Evolutionary conservation across 1,284 basidiomycete genomes (phyloP), one percentile per base, ranked within the genome.

Genomic region (Apiotrichum sp.): DNA sequence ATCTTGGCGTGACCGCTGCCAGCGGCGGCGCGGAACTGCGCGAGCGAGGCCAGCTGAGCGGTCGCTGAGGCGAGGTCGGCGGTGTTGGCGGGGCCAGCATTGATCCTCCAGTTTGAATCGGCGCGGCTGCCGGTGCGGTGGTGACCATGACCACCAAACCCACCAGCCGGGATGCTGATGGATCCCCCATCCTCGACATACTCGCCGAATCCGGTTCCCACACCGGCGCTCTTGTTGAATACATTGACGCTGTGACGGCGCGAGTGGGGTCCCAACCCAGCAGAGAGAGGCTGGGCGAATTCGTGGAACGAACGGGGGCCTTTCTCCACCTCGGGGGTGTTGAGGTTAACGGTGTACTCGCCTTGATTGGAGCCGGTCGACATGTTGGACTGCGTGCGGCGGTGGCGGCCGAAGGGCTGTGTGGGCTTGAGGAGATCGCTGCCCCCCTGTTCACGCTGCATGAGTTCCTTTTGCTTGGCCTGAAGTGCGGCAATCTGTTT

Each of bases 1-100:
- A 95, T 93, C 80, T 96, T 95, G 69, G 90, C 86, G 75, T 98
- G 95, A 62, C 96, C 91, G 13, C 90, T 89, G 53, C 91, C 93
- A 11, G 92, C 88, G 2, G 91, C 91, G 38, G 91, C 92, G 64
- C 96, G 88, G 82, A 98, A 98, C 70, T 97, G 93, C 70, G 96
- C 91, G 48, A 98, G 81, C 66, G 93, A 95, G 68, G 93, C 89
- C 5, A 99, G 81, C 74, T 99, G 96, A 9, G 93, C 91, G 73
- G 76, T 75, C n/a, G 91, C 91, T 68, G 92, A 88, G 2, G 90
- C 91, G 34, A 95, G 85, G 72, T 93, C 91, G 22, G 87, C 81
- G 39, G 86, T 81, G 64, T 51, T 46, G 22, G 34, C 41, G 47
- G 34, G 34, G 49, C 85, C 85, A 40, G 81, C 82, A 59, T 80